Base-by-base conservation (phyloP, 2,329 filamentous ascomycete species). In the Penicillium frequentans region DNA sequence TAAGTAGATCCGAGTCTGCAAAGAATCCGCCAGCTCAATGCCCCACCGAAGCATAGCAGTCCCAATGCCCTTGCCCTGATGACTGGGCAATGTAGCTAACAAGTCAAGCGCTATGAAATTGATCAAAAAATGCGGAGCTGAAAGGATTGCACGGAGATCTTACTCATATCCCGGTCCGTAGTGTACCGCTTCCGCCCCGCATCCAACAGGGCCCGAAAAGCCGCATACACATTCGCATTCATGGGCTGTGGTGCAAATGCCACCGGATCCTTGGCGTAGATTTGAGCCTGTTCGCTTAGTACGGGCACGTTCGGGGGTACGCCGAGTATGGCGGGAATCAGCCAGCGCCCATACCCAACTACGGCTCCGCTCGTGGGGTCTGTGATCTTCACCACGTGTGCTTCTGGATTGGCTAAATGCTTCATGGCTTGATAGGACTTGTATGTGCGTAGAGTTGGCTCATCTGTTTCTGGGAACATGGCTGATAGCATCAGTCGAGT, bases 281-380 rank as follows among this genome's bases (percentile, higher is more conserved):
- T 45, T 14, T 67, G 66, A 0, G 74, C 75, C 29, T 69, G 60
- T 0, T 81, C 79, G 76, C 76, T 83, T 3, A 59, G 52, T 0
- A 70, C 69, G 4, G 70, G 56, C 2, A 69, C 61, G 1, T 70
- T 65, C 26, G 59, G 61, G 0, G 67, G 65, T 46, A 64, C 66
- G 6, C 60, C 61, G 1, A 64, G 60, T 5, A 62, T 50, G 3
- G 55, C 68, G 0, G 74, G 74, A 3, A 71, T 64, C 8, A 70
- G 62, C 83, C 82, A 85, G 63, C 83, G 81, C 5, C 77, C 75
- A 55, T 80, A 82, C 1, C 77, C 79, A 24, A 82, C 64, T 2
- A 81, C 56, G 1, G 65, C 61, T 48, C 64, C 51, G n/a, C 63
- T 53, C n/a, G 59, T 49, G 0, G 70, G 39, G 49, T 79, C 76